A percentile compares a stretch with the other conserved stretches of the same genome.
phyloP scores from a whole-genome alignment of 345 rosid species.

The Aquilaria sinensis region DNA sequence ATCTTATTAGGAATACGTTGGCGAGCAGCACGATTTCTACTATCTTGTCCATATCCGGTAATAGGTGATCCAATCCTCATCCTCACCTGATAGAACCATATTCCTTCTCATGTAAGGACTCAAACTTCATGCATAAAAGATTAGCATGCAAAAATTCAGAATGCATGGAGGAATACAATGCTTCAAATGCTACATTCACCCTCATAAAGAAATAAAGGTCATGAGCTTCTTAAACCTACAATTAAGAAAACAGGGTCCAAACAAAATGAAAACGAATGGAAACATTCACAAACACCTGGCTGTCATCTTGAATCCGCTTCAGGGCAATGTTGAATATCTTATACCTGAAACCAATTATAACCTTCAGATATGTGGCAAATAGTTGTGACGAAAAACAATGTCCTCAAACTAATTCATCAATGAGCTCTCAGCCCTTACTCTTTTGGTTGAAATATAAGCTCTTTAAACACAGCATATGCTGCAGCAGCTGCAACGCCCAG shows the following conservation, averaged over 20 bases:
- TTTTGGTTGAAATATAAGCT: slow-evolving; percentile 91
- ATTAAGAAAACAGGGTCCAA: no score
- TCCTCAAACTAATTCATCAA: slow-evolving; percentile 11
- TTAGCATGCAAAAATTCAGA: slow-evolving; percentile 4
- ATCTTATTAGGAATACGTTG: slow-evolving; percentile 79
- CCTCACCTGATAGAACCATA: slow-evolving; percentile 53
- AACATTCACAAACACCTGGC: slow-evolving; percentile 56
- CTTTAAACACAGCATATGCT: slow-evolving; percentile 82
- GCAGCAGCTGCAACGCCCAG: slow-evolving; percentile 93
- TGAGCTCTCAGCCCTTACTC: slow-evolving; percentile 44
- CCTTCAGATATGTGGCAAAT: slow-evolving; percentile 7
- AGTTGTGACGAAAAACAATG: not conserved
- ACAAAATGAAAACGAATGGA: not conserved
- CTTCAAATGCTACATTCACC: no score
- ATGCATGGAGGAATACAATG: not conserved
- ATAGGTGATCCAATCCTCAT: slow-evolving; percentile 96
- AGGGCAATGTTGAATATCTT: slow-evolving; percentile 79
- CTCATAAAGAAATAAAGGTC: no score
- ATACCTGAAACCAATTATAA: slow-evolving; percentile 43
- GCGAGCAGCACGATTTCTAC: slow-evolving; percentile 93
- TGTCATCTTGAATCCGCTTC: slow-evolving; percentile 85
- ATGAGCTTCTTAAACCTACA: no score
- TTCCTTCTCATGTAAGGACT: slow-evolving; percentile 5
- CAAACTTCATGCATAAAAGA: not conserved
- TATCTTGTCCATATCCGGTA: slow-evolving; percentile 96